phyloP scores from a whole-genome alignment of 2,329 filamentous ascomycete species.

The Colletotrichum sp. region DNA sequence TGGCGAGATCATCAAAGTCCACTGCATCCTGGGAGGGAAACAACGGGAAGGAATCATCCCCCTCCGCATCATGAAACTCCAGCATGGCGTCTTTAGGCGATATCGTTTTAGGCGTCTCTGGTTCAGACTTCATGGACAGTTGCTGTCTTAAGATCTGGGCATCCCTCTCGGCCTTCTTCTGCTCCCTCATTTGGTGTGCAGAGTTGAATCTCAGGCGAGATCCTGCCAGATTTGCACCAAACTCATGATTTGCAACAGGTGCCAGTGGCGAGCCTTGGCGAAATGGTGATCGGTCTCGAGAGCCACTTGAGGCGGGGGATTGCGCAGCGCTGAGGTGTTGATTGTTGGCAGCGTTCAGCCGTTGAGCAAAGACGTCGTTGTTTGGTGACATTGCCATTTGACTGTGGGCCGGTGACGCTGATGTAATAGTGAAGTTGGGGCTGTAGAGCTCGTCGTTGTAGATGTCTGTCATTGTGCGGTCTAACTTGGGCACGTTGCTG shows the following conservation, averaged over 20 bases:
- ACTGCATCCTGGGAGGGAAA: conserved; percentile 68
- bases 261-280: conserved; percentile 71
- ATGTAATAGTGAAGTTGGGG: conserved; percentile 66
- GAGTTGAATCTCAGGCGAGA: conserved; percentile 47
- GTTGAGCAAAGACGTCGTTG: conserved; percentile 73
- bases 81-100: conserved; percentile 92
- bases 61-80: conserved; percentile 80
- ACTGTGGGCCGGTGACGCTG: conserved; percentile 51
- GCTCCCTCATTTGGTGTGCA: conserved; percentile 65
- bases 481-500: conserved; percentile 73
- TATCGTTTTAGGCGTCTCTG: conserved; percentile 77
- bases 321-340: conserved; percentile 68
- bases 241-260: conserved; percentile 49
- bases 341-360: conserved; percentile 79
- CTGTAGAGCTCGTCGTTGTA: conserved; percentile 87
- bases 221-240: conserved; percentile 28
- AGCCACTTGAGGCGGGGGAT: conserved; percentile 50
- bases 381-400: conserved; percentile 54
- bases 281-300: conserved; percentile 82
- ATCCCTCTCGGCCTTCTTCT: conserved; percentile 65
- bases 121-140: conserved; percentile 43
- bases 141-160: conserved; percentile 50
- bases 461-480: conserved; percentile 85
- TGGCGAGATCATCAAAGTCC: conserved; percentile 46
- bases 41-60: conserved; percentile 72